Evolutionary conservation across 202 grass and related monocot species (phyloP), one percentile per base, ranked within the genome.

Genomic region (Bolboschoenoplectus hybrid): DNA sequence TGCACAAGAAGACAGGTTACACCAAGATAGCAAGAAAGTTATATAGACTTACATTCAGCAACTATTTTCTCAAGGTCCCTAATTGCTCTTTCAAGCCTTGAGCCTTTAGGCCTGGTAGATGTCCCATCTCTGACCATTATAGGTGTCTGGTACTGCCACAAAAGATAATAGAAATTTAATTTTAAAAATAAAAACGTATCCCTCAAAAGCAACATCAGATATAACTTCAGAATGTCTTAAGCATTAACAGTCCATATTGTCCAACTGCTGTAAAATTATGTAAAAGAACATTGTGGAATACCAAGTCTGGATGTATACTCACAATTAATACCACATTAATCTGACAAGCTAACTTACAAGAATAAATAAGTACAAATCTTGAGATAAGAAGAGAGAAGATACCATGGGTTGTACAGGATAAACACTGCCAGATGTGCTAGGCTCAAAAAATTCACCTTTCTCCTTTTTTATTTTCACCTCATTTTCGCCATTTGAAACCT

Each of bases 61-160:
- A 88, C 97, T 88, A 94, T 88, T 89, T 94, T 97, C 87, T 97
- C 90, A 53, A 99, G 88, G 86, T 99, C 97, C 8, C 89, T 87
- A 58, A 99, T 99, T 78, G 97, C 93, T 86, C 97, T 91, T 85
- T 99, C 97, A 82, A 99, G 92, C 85, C 91, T 91, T 55, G 93
- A 94, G 63, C 97, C 93, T 91, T 99, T 99, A 67, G 97, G 89
- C 88, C 95, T 97, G 47, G 87, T 86, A 82, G 91, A 86, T 79
- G 97, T 86, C 86, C 97, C 91, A 82, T 94, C 97, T 86, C 78
- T 88, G 44, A 83, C 78, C 80, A 93, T 89, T 77, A 75, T 78
- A 60, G 82, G 84, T 46, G 82, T 63, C 70, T 84, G 86, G 51
- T 92, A 89, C 93, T 92, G 71, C 83, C 12, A 72, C 17, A 52